phyloP scores from a whole-genome alignment of 2,329 filamentous ascomycete genomes.

The Xylariaceae sp. region DNA sequence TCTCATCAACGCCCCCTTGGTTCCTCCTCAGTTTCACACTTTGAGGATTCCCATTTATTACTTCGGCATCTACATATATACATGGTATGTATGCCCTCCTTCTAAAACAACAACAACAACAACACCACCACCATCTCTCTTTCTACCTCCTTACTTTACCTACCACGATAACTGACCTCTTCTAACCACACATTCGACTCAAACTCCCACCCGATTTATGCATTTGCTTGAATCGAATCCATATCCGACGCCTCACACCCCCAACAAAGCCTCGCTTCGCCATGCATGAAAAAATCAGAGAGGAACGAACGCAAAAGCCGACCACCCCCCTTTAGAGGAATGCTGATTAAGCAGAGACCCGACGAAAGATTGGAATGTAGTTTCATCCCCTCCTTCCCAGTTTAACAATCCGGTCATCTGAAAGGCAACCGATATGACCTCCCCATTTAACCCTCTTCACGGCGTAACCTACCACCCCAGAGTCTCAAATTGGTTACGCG shows the following conservation, averaged over 20 bases:
- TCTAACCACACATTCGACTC: too few relatives aligned
- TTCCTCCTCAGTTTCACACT: too few relatives aligned
- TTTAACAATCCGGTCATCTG: conserved; percentile 6
- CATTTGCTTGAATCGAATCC: conserved; percentile 11
- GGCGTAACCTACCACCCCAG: conserved; percentile 46
- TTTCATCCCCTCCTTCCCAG: conserved; percentile 2
- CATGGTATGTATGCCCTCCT: too few relatives aligned
- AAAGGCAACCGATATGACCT: neutral
- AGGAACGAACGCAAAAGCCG: neutral
- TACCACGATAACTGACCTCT: too few relatives aligned
- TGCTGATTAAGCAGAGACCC: neutral
- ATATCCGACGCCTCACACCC: conserved; percentile 18
- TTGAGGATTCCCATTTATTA: too few relatives aligned
- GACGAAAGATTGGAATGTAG: conserved; percentile 11
- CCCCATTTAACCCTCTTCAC: conserved; percentile 6
- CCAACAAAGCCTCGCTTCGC: conserved; percentile 18
- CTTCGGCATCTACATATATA: too few relatives aligned
- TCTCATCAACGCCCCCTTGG: too few relatives aligned
- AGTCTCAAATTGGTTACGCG: conserved; percentile 50
- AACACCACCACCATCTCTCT: too few relatives aligned
- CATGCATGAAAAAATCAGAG: conserved; percentile 22
- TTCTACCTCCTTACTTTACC: too few relatives aligned
- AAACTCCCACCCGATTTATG: too few relatives aligned
- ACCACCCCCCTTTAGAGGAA: neutral
- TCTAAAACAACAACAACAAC: too few relatives aligned